A percentile compares a stretch with the other conserved stretches of the same genome.
These are phyloP conservation scores for Malus orientalis DNA, from an alignment of 306 rosid species.

Conservation along the genomic window DNA sequence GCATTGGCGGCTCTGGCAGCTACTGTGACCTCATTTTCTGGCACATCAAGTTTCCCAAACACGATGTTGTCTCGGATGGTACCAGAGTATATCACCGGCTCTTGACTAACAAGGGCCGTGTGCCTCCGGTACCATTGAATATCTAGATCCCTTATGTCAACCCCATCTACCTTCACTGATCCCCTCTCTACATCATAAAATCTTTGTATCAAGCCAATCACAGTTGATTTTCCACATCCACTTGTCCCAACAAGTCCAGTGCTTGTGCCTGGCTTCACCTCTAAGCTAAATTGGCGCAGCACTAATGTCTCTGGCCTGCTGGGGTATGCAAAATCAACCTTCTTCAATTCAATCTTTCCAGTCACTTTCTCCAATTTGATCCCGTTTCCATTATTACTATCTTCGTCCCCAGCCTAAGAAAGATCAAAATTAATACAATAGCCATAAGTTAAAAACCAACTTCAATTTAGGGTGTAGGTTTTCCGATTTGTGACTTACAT, in stretches of 20 bases:
- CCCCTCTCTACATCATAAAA: constrained; percentile 79
- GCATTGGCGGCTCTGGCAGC: constrained; percentile 85
- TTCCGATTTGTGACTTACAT: constrained; percentile 27
- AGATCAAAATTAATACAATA: background rate
- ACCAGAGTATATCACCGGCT: constrained; percentile 76
- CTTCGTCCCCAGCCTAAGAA: constrained; percentile 33
- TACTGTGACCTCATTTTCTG: constrained; percentile 67
- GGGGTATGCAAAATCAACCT: constrained; percentile 75
- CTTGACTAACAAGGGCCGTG: constrained; percentile 88
- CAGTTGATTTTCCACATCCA: constrained; percentile 95
- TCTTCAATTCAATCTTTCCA: constrained; percentile 74
- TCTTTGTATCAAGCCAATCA: constrained; percentile 65
- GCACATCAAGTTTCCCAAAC: constrained; percentile 71
- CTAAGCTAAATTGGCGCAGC: constrained; percentile 60
- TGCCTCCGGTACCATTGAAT: constrained; percentile 72
- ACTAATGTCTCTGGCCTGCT: constrained; percentile 55
- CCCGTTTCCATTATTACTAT: constrained; percentile 30
- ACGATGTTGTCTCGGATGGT: constrained; percentile 61
- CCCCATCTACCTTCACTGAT: constrained; percentile 59
- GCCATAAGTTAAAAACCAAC: background rate
- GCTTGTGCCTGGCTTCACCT: constrained; percentile 75
- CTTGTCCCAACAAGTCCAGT: constrained; percentile 81
- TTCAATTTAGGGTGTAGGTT: background rate
- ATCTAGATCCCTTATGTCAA: constrained; percentile 75
- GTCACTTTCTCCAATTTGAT: constrained; percentile 41